phyloP scores from a whole-genome alignment of 306 rosid genomes.

The Vigna trinervia region DNA sequence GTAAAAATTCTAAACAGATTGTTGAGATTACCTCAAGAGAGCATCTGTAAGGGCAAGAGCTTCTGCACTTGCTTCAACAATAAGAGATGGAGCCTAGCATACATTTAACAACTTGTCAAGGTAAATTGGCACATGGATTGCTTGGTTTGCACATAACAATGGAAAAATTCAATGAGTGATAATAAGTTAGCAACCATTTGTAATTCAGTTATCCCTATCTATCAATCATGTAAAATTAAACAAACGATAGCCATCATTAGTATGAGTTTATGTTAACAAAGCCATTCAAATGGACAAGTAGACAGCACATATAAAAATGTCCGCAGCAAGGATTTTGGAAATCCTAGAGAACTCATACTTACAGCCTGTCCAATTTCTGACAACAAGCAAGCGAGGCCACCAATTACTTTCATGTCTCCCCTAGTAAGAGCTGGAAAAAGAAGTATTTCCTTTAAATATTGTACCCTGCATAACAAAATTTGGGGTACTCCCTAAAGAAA shows the following conservation, averaged over 20 bases:
- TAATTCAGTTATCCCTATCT: not conserved
- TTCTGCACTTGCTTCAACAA: constrained; percentile 89
- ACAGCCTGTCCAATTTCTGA: constrained; percentile 98
- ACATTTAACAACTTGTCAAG: constrained; percentile 42
- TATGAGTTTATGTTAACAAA: constrained; percentile 23
- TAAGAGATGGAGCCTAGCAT: constrained; percentile 82
- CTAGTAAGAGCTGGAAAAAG: constrained; percentile 84
- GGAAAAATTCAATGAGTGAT: constrained; percentile 30
- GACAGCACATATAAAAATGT: constrained; percentile 23
- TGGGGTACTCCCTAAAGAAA: constrained; percentile 90
- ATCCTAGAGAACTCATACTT: constrained; percentile 51
- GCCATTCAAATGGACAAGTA: constrained; percentile 23
- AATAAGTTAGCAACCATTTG: constrained; percentile 16
- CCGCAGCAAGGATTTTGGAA: constrained; percentile 30
- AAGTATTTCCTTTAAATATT: constrained; percentile 79
- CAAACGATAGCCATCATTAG: constrained; percentile 12
- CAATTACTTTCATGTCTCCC: constrained; percentile 79
- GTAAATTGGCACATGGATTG: constrained; percentile 41
- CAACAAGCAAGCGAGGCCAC: constrained; percentile 91
- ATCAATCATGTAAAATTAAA: constrained; percentile 32
- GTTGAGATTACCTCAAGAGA: constrained; percentile 76
- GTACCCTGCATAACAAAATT: constrained; percentile 82
- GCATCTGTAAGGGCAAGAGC: constrained; percentile 81
- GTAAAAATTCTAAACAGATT: constrained; percentile 29
- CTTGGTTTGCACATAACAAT: constrained; percentile 17